phyloP scores from a whole-genome alignment of 257 asterid species.

The Jaltomata sinuosa region DNA sequence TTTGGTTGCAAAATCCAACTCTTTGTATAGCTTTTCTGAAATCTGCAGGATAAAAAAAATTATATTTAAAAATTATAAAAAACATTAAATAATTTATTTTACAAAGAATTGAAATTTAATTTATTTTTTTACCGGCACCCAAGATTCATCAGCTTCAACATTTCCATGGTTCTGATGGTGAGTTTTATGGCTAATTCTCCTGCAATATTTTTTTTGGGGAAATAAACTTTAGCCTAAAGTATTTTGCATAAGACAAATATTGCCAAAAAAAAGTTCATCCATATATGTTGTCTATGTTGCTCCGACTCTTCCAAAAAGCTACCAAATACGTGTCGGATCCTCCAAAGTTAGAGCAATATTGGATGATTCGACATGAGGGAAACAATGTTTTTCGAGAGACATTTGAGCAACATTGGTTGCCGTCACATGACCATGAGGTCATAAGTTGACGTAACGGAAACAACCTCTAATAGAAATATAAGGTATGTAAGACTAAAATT shows the following conservation, averaged over 20 bases:
- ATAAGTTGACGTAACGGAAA: not conserved
- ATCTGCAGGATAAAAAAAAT: constrained; percentile 14
- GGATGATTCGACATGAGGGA: no score
- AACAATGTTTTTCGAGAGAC: no score
- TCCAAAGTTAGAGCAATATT: not conserved
- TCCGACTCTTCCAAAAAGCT: not conserved
- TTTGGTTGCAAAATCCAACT: constrained; percentile 22
- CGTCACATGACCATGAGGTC: not conserved
- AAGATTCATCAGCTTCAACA: constrained; percentile 37
- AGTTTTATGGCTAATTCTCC: constrained; percentile 44
- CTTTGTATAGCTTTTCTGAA: constrained; percentile 26
- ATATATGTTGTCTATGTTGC: not conserved
- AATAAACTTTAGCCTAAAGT: not conserved
- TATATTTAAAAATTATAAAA: no score
- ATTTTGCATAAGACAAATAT: not conserved
- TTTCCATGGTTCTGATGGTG: constrained; percentile 44
- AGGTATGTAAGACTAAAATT: not conserved
- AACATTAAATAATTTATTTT: no score
- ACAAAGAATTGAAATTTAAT: not conserved
- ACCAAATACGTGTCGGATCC: not conserved
- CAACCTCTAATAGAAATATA: not conserved
- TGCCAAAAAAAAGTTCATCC: not conserved
- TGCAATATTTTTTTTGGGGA: not conserved
- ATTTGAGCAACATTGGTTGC: no score
- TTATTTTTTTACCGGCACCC: constrained; percentile 34